Conservation (phyloP, 495 filamentous ascomycete species). For the Penicillium alfredii region DNA sequence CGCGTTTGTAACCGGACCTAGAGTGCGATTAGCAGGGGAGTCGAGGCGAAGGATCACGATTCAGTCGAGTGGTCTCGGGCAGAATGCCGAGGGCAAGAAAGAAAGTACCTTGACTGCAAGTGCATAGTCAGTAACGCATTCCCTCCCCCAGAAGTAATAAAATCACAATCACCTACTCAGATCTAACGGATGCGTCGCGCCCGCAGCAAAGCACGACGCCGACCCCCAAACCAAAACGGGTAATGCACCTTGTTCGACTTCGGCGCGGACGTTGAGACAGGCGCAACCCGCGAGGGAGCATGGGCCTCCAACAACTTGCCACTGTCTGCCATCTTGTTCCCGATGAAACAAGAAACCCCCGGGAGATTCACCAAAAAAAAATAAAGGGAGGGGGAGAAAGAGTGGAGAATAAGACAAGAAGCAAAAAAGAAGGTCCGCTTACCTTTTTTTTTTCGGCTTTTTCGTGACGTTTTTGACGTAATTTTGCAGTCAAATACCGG, state of each 20-base stretch:
- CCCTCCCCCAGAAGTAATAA: not conserved
- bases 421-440: too few relatives aligned
- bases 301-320: conserved; percentile 33
- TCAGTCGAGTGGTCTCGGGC: conserved; percentile 7
- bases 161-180: conserved; percentile 34
- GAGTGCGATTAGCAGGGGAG: conserved; percentile 15
- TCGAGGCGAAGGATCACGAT: conserved; percentile 1
- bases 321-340: conserved; percentile 35
- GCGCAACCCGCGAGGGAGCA: conserved; percentile 18
- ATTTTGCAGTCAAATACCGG: conserved; percentile 27
- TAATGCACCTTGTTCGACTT: conserved; percentile 50
- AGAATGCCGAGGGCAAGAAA: conserved; percentile 2
- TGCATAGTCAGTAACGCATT: conserved; percentile 13
- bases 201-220: conserved; percentile 82
- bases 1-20: conserved; percentile 88
- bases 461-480: conserved; percentile 21
- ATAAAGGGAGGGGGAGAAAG: conserved; percentile 2
- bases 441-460: conserved; percentile 15
- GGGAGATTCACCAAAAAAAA: too few relatives aligned
- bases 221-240: conserved; percentile 96
- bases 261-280: conserved; percentile 22
- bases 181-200: conserved; percentile 87
- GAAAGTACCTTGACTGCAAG: conserved; percentile 49
- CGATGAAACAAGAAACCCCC: conserved; percentile 11
- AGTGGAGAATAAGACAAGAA: conserved; percentile 6